Percentiles rank a stretch among this genome's conserved stretches.
These are phyloP conservation scores for Arthrobotrys pseudoclavata DNA, from an alignment of 2,329 filamentous ascomycete species.

Conservation along the genomic window DNA sequence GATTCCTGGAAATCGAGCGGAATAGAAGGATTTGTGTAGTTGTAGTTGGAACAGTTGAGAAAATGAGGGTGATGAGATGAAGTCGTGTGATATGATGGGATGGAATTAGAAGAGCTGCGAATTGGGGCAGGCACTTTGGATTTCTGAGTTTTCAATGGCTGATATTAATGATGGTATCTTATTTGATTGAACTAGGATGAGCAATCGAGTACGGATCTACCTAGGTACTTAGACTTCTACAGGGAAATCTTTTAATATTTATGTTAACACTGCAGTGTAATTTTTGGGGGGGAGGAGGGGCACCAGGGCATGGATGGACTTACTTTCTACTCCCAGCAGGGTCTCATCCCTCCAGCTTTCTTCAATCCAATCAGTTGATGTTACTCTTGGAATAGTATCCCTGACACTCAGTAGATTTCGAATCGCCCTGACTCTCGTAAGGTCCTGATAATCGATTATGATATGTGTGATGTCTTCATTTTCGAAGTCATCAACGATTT, in stretches of 20 bases:
- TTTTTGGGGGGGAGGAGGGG: neutral
- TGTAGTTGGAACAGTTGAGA: too few species aligned
- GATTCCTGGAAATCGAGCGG: neutral
- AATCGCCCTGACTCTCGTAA: slow-evolving; percentile 57
- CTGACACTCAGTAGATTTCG: slow-evolving; percentile 62
- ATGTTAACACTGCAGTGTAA: slow-evolving; percentile 5
- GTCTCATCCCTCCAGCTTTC: slow-evolving; percentile 85
- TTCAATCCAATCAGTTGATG: slow-evolving; percentile 79
- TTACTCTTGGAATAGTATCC: slow-evolving; percentile 75
- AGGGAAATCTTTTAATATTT: slow-evolving; percentile 65
- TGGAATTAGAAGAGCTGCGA: neutral
- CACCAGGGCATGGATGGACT: neutral
- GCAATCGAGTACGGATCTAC: neutral
- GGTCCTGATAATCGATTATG: slow-evolving; percentile 71
- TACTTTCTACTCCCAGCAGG: slow-evolving; percentile 80
- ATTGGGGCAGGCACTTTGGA: neutral
- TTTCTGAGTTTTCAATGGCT: neutral
- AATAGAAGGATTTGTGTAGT: neutral
- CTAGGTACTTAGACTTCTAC: slow-evolving; percentile 5
- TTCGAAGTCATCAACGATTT: slow-evolving; percentile 70
- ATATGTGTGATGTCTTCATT: slow-evolving; percentile 78
- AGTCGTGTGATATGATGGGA: neutral
- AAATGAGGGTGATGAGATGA: neutral
- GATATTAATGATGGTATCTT: neutral
- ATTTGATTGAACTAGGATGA: neutral